Base-by-base conservation (phyloP, 352 stramenopile species). In the Pythium dissotocum region DNA sequence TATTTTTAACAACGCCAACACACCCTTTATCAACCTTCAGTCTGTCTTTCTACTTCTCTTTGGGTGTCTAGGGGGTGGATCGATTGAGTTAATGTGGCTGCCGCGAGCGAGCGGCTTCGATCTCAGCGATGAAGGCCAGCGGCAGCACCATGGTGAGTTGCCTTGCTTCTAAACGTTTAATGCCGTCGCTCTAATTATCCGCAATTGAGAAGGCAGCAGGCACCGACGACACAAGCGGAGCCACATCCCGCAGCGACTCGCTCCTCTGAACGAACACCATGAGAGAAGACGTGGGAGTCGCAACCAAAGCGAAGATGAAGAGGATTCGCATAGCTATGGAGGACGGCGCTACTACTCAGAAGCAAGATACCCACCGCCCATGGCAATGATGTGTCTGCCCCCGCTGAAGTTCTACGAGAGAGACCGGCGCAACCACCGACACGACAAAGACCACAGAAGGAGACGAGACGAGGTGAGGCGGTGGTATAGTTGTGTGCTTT, bases 301-400 rank as follows among this genome's bases (percentile, higher is more conserved):
- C 36, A 69, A 69, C 35, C 63, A 63, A 44, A 67, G 62, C 21
- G 70, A 69, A 10, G 53, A 62, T 2, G 59, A 66, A 12, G 62
- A 70, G 21, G 65, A 64, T 24, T 60, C 26, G 21, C n/a, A 48
- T 1, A 21, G 44, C 8, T 13, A 38, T 28, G 21, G 18, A 13
- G 13, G 46, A 3, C 12, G 26, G 21, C 44, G 30, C 2, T 38
- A 12, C 9, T 16, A 42, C 33, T 21, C n/a, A 7, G 28, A 42
- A 33, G 16, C n/a, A 6, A 18, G 33, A 18, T 61, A 67, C 56
- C 52, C 30, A 30, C 61, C 52, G 16, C 46, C 46, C 46, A 67
- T 67, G 52, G 38, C 61, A 10, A 57, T 67, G 61, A 35, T 67
- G 26, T 67, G 42, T n/a, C 32, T 67, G 16, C 52, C 61, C 9